Base-by-base conservation (phyloP, 1,284 basidiomycete genomes). In the Quambalaria eucalypti region DNA sequence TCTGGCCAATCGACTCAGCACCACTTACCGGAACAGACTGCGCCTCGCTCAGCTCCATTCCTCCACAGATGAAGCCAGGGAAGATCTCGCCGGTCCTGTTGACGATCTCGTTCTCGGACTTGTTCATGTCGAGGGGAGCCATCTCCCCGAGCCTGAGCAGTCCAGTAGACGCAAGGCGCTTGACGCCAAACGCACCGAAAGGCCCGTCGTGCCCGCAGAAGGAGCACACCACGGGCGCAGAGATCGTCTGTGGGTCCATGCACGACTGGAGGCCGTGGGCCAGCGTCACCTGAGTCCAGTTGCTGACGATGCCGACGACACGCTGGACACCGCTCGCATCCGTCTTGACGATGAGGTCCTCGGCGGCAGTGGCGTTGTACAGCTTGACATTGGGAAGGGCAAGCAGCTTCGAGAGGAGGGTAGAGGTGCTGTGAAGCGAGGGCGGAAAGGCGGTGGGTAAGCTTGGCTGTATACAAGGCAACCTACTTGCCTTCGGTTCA, bases 211-310 rank as follows among this genome's bases (percentile, higher is more conserved):
- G 85, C 12, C 85, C 83, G 30, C 84, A 85, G 47, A 64, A 66
- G 1, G 65, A 68, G 44, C 56, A 53, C 62, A 87, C 78, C 14
- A 88, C 78, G 1, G 86, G 86, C 1, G 59, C 59, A 28, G 85
- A 87, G 76, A 88, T 85, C 33, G 86, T 87, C 77, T 86, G 85
- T 29, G 87, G 87, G 76, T 89, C 87, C 87, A 89, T 89, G 81
- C 87, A 89, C 28, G 82, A 84, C 76, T 88, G 66, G 2, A 64
- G 54, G 12, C 66, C 68, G 42, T 88, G 86, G 77, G 87, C 87
- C 56, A 88, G 81, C 14, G 85, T 82, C 54, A 88, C 87, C 51
- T 88, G 81, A 26, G 86, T 88, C 85, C 85, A 90, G 80, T 90
- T 89, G 53, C 85, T 86, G 4, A 89, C 87, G 28, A 89, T 86